Percentiles rank a stretch among this genome's conserved stretches.
phyloP scores from a whole-genome alignment of 768 basidiomycete species.

The Cystobasidiopsis lactophilus region DNA sequence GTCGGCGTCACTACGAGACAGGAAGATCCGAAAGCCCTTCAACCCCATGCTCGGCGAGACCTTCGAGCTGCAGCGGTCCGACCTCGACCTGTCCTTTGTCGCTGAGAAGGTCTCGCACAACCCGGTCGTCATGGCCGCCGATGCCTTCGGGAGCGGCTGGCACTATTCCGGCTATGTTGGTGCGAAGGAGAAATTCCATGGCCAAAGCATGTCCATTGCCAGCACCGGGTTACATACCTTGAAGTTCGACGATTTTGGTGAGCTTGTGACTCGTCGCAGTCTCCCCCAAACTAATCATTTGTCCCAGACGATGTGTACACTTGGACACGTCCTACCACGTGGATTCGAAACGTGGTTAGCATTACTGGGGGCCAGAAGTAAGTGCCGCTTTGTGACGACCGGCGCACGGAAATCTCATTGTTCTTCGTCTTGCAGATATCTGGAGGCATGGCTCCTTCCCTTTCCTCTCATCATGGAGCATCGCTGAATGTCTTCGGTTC shows the following conservation, averaged over 20 bases:
- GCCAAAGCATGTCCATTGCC: conserved; percentile 4
- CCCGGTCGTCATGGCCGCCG: conserved; percentile 29
- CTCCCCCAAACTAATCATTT: too few relatives aligned
- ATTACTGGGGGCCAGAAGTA: conserved; percentile 19
- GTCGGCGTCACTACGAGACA: conserved; percentile 33
- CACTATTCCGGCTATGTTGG: conserved; percentile 6
- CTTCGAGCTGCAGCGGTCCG: conserved; percentile 72
- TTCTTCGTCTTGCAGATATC: neutral
- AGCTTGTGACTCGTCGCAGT: too few relatives aligned
- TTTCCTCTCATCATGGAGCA: too few relatives aligned
- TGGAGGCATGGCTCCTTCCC: neutral
- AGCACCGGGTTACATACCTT: too few relatives aligned
- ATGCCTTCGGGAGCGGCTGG: conserved; percentile 11
- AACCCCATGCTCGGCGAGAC: conserved; percentile 74
- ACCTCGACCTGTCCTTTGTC: conserved; percentile 35
- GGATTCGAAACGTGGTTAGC: conserved; percentile 15
- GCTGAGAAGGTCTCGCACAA: conserved; percentile 89
- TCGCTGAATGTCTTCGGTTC: too few relatives aligned
- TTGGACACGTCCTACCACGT: conserved; percentile 12
- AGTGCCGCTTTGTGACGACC: conserved; percentile 17
- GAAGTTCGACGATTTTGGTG: too few relatives aligned
- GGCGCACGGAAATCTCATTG: too few relatives aligned
- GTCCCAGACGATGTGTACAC: conserved; percentile 11
- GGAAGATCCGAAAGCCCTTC: conserved; percentile 35
- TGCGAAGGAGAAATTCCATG: conserved; percentile 18